Evolutionary conservation across 352 stramenopile genomes (phyloP).

Genomic region (Pythium biforme): DNA sequence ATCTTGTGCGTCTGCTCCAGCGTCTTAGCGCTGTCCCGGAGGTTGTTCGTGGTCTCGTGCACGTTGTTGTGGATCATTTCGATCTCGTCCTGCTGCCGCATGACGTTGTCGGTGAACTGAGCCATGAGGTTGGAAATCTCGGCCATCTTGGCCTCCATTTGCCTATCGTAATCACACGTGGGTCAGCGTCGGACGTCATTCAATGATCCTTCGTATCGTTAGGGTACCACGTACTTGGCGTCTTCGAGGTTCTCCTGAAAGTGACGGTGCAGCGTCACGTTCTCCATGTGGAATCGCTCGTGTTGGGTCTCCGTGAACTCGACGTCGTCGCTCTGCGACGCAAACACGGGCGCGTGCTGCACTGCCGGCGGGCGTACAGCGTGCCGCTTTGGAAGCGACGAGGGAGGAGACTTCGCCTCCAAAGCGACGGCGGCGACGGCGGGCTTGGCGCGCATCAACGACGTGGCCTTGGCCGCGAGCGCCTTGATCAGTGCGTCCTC

Average conservation of each 20-base stretch:
- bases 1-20: conserved; percentile 76
- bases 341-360: conserved; percentile 28
- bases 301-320: conserved; percentile 69
- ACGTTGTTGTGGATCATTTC: conserved; percentile 75
- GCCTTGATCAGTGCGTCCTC: conserved; percentile 44
- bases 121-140: conserved; percentile 85
- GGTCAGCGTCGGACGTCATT: not conserved
- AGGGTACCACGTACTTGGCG: conserved; percentile 49
- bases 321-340: conserved; percentile 47
- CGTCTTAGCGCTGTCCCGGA: conserved; percentile 78
- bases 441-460: not conserved
- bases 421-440: not conserved
- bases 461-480: conserved; percentile 28
- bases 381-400: conserved; percentile 1
- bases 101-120: conserved; percentile 85
- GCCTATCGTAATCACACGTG: conserved; percentile 29
- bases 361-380: conserved; percentile 1
- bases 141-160: conserved; percentile 85
- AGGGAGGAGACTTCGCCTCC: not conserved
- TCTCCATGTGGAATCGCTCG: conserved; percentile 62
- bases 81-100: conserved; percentile 79
- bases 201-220: not conserved
- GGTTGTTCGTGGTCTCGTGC: conserved; percentile 64
- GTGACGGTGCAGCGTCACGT: conserved; percentile 74
- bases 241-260: conserved; percentile 87